A percentile compares a stretch with the other conserved stretches of the same genome.
Conservation (phyloP, 768 basidiomycete species). For the Termitomyces sp. region DNA sequence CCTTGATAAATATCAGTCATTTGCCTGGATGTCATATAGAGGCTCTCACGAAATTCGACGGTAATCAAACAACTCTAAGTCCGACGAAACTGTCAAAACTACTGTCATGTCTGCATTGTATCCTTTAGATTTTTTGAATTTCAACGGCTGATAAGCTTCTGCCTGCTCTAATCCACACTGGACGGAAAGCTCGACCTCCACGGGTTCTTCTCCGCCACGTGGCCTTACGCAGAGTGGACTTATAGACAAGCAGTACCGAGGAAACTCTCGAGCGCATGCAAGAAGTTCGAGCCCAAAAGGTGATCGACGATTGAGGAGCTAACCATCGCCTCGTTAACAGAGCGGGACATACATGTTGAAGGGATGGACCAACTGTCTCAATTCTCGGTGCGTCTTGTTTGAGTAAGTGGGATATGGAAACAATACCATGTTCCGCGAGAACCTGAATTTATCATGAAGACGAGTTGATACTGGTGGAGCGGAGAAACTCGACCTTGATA, state of each 20-base stretch:
- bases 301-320: constrained; percentile 71
- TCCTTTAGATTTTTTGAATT: constrained; percentile 40
- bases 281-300: constrained; percentile 75
- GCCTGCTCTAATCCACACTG: constrained; percentile 47
- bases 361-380: constrained; percentile 45
- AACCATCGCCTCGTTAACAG: background rate
- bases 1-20: constrained; percentile 29
- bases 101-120: constrained; percentile 56
- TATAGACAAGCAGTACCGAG: constrained; percentile 54
- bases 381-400: constrained; percentile 54
- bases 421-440: constrained; percentile 69
- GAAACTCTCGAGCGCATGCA: constrained; percentile 55
- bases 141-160: constrained; percentile 18
- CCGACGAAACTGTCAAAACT: constrained; percentile 73
- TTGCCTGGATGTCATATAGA: background rate
- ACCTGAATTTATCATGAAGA: constrained; percentile 38
- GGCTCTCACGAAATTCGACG: constrained; percentile 66
- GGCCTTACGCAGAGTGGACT: constrained; percentile 40
- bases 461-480: background rate
- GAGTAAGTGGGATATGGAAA: constrained; percentile 51
- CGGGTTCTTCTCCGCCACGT: constrained; percentile 42
- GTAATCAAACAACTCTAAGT: constrained; percentile 71
- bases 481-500: constrained; percentile 7
- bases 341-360: background rate
- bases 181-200: constrained; percentile 52